Percentiles rank a stretch among this genome's conserved stretches.
These are phyloP conservation scores for Trichophyton schoenleinii DNA, from an alignment of 2,329 filamentous ascomycete genomes.

Conservation along the genomic window DNA sequence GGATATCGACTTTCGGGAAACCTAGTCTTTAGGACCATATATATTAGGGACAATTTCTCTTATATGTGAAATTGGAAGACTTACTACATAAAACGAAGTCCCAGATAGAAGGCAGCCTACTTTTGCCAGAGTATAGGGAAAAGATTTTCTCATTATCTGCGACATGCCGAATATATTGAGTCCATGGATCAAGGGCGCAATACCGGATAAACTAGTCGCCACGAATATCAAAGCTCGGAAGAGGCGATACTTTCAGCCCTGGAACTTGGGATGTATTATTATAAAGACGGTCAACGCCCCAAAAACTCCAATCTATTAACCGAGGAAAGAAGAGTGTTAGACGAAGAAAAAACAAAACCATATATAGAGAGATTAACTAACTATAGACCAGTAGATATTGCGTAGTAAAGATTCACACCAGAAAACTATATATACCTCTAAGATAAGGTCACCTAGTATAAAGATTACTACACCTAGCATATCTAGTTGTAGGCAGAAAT, in stretches of 20 bases:
- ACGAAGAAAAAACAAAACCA: too few species aligned
- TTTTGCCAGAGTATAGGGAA: constrained; percentile 10
- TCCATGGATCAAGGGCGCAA: constrained; percentile 19
- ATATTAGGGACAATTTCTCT: constrained; percentile 7
- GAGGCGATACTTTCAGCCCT: constrained; percentile 10
- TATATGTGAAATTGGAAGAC: constrained; percentile 8
- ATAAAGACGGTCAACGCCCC: constrained; percentile 5
- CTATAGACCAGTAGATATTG: constrained; percentile 12
- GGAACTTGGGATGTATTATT: constrained; percentile 7
- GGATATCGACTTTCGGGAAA: constrained; percentile 16
- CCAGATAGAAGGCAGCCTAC: constrained; percentile 18
- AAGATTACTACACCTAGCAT: constrained; percentile 12
- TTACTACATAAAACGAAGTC: constrained; percentile 20
- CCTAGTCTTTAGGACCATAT: constrained; percentile 12
- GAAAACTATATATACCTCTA: constrained; percentile 11
- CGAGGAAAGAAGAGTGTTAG: constrained; percentile 15
- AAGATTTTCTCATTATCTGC: constrained; percentile 19
- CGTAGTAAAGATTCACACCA: constrained; percentile 9
- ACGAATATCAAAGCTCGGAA: constrained; percentile 18
- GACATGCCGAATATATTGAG: constrained; percentile 18
- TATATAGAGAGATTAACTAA: constrained; percentile 3
- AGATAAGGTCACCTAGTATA: constrained; percentile 9
- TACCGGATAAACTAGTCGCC: constrained; percentile 12
- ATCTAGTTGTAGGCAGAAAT: constrained; percentile 13
- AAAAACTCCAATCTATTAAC: constrained; percentile 6